Evolutionary conservation across 768 basidiomycete species (phyloP), one percentile per base, ranked within the genome.

Genomic region (Daedaleopsis sinensis): DNA sequence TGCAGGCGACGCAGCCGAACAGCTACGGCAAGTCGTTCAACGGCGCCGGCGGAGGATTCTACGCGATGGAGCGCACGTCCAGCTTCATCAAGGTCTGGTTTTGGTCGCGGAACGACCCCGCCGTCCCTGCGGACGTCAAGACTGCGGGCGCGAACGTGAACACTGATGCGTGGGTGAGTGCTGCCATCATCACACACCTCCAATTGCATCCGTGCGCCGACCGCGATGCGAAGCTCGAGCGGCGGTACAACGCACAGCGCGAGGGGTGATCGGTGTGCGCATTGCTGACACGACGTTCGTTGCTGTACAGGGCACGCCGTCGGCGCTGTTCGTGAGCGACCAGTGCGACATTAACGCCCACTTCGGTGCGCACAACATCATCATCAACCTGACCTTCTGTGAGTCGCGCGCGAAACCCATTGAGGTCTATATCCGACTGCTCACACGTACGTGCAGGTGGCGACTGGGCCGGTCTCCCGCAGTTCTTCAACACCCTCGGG

Each of bases 371-470:
- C 82, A 89, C 67, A 85, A 84, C 62, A 89, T 90, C 58, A 76
- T 90, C 62, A 86, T 91, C 65, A 85, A 91, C 65, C 78, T 89
- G 58, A 85, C 87, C 1, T 83, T 90, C 68, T 89, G 89, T 88
- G 63, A 67, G 84, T 73, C 7, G 32, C 53, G 32, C 53, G 21
- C 19, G 11, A 44, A 57, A 8, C 36, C 5, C 50, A 32, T 58
- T 59, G 52, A 12, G 13, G 32, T 27, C 39, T 43, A 51, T 11
- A 32, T 3, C 3, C 54, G 54, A 55, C 2, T 35, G 24, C 19
- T 35, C n/a, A 38, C 32, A 23, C 37, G n/a, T 5, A n/a, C 15
- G 3, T 51, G 21, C 51, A 86, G 85, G 84, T 73, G 86, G 85
- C 46, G 81, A 83, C 64, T 87, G 80, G 80, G 87, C 86, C 4